Percentiles rank a stretch among this genome's conserved stretches.
Evolutionary conservation across 2,329 filamentous ascomycete genomes (phyloP).

Genomic region (Beauveria australis): DNA sequence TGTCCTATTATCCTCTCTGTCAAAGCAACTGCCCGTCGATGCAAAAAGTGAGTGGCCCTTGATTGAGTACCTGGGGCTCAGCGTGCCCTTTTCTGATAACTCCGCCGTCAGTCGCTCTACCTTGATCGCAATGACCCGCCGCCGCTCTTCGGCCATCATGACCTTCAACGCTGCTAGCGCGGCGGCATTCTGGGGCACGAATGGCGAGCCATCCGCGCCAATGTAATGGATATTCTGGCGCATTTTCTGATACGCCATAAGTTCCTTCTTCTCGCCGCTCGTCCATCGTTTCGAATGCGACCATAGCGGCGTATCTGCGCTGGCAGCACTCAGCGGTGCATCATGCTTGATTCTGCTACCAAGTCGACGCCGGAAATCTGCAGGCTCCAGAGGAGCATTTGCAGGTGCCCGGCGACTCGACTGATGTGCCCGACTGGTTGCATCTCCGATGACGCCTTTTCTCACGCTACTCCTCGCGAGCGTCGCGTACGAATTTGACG

Average conservation of each 20-base stretch:
- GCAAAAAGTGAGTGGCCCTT: not conserved
- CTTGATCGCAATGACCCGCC: constrained; percentile 1
- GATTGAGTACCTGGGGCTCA: not conserved
- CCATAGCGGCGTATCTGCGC: not conserved
- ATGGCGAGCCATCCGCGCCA: constrained; percentile 14
- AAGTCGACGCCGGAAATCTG: not conserved
- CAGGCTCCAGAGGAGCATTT: not conserved
- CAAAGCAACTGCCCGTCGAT: not conserved
- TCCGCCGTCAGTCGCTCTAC: constrained; percentile 4
- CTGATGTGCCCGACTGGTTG: not conserved
- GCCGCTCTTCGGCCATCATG: constrained; percentile 1
- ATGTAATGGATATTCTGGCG: constrained; percentile 13
- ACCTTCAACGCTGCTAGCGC: constrained; percentile 10
- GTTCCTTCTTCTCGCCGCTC: constrained; percentile 10
- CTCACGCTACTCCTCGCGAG: not conserved
- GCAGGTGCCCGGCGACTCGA: not conserved
- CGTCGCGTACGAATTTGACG: not conserved
- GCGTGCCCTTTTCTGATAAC: not conserved
- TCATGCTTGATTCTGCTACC: not conserved
- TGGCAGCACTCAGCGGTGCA: too few species aligned
- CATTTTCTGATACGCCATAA: constrained; percentile 14
- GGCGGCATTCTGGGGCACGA: constrained; percentile 13
- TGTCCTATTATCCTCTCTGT: not conserved
- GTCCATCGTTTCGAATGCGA: constrained; percentile 15
- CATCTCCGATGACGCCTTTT: not conserved